These are phyloP conservation scores for Solanum chilense DNA, from an alignment of 257 asterid species.

Conservation along the genomic window DNA sequence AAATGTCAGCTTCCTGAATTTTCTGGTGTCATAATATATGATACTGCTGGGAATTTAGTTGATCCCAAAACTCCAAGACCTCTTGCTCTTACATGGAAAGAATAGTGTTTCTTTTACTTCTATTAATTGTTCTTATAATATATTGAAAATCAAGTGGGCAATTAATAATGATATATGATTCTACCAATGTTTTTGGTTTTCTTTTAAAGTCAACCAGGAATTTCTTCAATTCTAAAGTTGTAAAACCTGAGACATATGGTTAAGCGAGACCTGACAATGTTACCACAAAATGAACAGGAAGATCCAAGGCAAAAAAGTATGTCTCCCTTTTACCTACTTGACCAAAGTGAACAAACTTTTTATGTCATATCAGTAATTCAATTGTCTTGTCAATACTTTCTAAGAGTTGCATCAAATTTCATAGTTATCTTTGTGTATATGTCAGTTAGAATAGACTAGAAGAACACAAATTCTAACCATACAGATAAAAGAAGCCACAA, in stretches of 20 bases:
- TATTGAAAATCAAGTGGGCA: background rate
- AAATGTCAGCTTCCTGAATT: constrained; percentile 79
- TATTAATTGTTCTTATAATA: background rate
- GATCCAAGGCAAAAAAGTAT: background rate
- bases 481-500: background rate
- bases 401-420: background rate
- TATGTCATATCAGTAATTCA: background rate
- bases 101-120: background rate
- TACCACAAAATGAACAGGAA: background rate
- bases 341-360: background rate
- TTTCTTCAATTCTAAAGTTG: background rate
- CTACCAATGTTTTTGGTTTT: background rate
- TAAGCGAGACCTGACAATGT: background rate
- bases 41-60: constrained; percentile 36
- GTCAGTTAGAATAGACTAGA: no score
- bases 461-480: background rate
- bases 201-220: background rate
- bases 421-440: background rate
- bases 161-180: background rate
- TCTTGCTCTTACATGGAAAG: constrained; percentile 40
- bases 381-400: background rate
- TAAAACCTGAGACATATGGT: background rate
- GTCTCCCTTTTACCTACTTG: background rate
- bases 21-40: constrained; percentile 73
- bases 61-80: constrained; percentile 23